A percentile compares a stretch with the other conserved stretches of the same genome.
Evolutionary conservation across 1,284 basidiomycete species (phyloP).

Genomic region (Ceratobasidium sp.): DNA sequence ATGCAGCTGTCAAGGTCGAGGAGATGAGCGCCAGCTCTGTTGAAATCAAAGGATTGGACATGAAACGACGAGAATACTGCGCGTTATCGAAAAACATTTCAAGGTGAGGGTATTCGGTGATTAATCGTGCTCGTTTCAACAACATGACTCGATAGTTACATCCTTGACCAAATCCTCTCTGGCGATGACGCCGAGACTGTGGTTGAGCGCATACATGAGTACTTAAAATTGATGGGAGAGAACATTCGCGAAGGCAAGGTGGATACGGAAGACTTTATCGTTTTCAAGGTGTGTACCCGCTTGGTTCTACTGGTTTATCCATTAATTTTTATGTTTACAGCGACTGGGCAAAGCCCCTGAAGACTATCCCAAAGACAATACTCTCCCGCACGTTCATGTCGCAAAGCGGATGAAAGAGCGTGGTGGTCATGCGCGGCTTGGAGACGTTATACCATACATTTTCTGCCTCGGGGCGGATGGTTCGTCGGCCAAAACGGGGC

Average conservation of each 20-base stretch:
- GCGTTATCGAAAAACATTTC: conserved; percentile 92
- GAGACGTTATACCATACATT: conserved; percentile 97
- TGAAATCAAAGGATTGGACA: conserved; percentile 98
- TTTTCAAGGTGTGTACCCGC: conserved; percentile 78
- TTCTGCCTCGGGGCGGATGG: conserved; percentile 88
- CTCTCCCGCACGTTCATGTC: conserved; percentile 97
- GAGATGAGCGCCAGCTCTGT: conserved; percentile 79
- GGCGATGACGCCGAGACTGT: conserved; percentile 92
- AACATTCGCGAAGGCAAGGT: conserved; percentile 82
- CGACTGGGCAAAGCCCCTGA: conserved; percentile 94
- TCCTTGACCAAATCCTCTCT: conserved; percentile 91
- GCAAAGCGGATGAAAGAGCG: conserved; percentile 91
- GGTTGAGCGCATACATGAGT: conserved; percentile 93
- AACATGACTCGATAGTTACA: conserved; percentile 68
- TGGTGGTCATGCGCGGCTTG: conserved; percentile 82
- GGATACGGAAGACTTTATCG: conserved; percentile 92
- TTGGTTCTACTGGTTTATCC: background rate
- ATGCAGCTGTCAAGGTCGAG: conserved; percentile 95
- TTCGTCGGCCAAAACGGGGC: conserved; percentile 77
- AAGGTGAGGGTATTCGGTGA: conserved; percentile 69
- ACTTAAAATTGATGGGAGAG: conserved; percentile 79
- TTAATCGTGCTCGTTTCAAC: background rate
- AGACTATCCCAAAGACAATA: conserved; percentile 96
- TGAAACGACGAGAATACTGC: conserved; percentile 98
- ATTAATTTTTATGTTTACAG: conserved; percentile 59